Base-by-base conservation (phyloP, 2,329 filamentous ascomycete species). In the Penicillium sp. region DNA sequence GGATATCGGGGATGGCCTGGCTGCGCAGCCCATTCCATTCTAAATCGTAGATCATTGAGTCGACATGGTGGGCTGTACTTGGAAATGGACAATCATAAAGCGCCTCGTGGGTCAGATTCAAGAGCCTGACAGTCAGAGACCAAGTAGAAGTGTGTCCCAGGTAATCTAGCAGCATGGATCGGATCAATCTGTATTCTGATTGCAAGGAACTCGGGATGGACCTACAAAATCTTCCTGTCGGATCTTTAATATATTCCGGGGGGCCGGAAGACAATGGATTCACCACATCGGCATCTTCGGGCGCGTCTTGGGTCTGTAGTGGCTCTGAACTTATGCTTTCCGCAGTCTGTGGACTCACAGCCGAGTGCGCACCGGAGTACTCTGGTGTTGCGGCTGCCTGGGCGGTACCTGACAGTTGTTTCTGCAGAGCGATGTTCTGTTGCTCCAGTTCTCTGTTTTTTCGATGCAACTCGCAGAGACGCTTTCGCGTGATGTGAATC, bases 121-220 rank as follows among this genome's bases (percentile, higher is more conserved):
- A 31, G 27, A 47, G 44, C 7, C 44, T 16, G 1, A 47, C n/a
- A 24, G 31, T 24, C 32, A 47, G 9, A 14, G 44, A 32, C 44
- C 44, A 47, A 36, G 27, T 47, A 7, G 44, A 47, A 21, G 44
- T 47, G 24, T 47, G 44, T 6, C 44, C 44, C 10, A 47, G 44
- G 4, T 47, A 47, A 36, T 47, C 44, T 47, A 22, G 16, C 2
- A 10, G 7, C 13, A 5, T 21, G 11, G 3, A 43, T 8, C 27
- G 18, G 21, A 43, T 29, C 11, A 11, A 8, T 13, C 1, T 14
- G 11, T 7, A 11, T 43, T 14, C 40, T 13, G 40, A 13, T 14
- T 2, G 6, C 22, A 29, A 29, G 5, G 22, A 27, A 27, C 29
- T 11, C 29, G 29, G 29, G 3, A 31, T 31, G 8, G 22, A 24